A percentile compares a stretch with the other conserved stretches of the same genome.
phyloP scores from a whole-genome alignment of 495 filamentous ascomycete genomes.

The Penicillium steckii region DNA sequence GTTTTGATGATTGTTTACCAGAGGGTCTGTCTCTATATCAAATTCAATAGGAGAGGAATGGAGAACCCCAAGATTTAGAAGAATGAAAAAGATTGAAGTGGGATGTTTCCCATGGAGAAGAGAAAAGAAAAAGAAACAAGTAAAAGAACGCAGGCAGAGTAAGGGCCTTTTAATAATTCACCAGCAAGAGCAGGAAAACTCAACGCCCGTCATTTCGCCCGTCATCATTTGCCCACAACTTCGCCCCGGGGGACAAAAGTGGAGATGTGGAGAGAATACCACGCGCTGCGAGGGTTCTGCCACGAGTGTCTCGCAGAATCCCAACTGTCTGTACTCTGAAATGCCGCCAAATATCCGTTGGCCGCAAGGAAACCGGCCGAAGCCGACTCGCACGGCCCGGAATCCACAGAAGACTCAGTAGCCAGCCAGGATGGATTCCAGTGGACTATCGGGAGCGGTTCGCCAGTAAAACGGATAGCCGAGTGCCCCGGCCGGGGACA shows the following conservation, averaged over 20 bases:
- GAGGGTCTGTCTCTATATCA: neutral
- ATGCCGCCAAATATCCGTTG: neutral
- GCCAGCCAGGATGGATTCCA: conserved; percentile 23
- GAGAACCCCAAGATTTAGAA: neutral
- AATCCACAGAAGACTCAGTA: conserved; percentile 10
- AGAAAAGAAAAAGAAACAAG: conserved; percentile 2
- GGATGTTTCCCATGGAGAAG: conserved; percentile 19
- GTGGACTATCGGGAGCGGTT: conserved; percentile 19
- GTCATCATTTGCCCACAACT: neutral
- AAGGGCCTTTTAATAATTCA: conserved; percentile 24
- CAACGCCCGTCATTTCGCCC: conserved; percentile 5
- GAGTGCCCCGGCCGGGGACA: conserved; percentile 9
- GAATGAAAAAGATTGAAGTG: conserved; percentile 1
- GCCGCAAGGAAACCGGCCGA: conserved; percentile 15
- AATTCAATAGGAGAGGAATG: neutral
- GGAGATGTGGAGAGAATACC: conserved; percentile 25
- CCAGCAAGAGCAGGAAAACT: neutral
- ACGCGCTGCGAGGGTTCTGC: conserved; percentile 6
- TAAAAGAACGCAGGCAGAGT: conserved; percentile 3
- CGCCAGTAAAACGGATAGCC: conserved; percentile 21
- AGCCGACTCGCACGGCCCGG: conserved; percentile 14
- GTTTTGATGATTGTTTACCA: neutral
- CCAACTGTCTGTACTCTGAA: no score
- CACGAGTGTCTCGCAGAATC: neutral
- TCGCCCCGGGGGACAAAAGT: conserved; percentile 4